A percentile compares a stretch with the other conserved stretches of the same genome.
Conservation (phyloP, 1,284 basidiomycete species). For the Melampsora medusae region DNA sequence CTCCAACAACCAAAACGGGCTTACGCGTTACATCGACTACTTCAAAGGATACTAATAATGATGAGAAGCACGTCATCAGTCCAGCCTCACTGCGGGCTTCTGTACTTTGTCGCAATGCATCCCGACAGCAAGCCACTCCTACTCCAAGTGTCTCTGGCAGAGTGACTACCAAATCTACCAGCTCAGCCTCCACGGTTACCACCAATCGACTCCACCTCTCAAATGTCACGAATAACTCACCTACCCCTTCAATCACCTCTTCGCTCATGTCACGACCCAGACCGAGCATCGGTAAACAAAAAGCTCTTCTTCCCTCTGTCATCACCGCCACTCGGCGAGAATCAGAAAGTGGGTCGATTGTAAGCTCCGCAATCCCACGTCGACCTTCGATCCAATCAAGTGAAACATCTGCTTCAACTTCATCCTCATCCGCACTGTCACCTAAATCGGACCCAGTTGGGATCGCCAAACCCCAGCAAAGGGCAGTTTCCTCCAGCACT, state of each 20-base stretch:
- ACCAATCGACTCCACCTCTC: background rate
- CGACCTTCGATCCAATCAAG: background rate
- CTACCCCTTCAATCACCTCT: background rate
- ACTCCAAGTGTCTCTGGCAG: slow-evolving; percentile 7
- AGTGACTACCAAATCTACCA: slow-evolving; percentile 1
- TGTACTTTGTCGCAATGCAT: slow-evolving; percentile 38
- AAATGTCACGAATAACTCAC: slow-evolving; percentile 8
- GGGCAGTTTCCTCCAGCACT: slow-evolving; percentile 1
- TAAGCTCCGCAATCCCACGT: background rate
- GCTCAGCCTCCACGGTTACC: slow-evolving; percentile 2
- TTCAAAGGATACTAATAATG: slow-evolving; percentile 6
- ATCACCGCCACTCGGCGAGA: slow-evolving; percentile 7
- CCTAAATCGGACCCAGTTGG: slow-evolving; percentile 14
- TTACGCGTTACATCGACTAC: slow-evolving; percentile 6
- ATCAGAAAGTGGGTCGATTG: background rate
- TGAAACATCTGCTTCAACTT: slow-evolving; percentile 12
- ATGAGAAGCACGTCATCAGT: slow-evolving; percentile 12
- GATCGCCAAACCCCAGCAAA: background rate
- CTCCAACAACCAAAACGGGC: slow-evolving; percentile 25
- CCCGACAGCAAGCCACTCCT: slow-evolving; percentile 15
- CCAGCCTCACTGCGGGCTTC: slow-evolving; percentile 37
- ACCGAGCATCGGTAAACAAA: background rate
- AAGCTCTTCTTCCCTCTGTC: background rate
- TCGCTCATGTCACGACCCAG: background rate
- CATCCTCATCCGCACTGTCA: slow-evolving; percentile 14